A percentile compares a stretch with the other conserved stretches of the same genome.
phyloP scores from a whole-genome alignment of 2,329 filamentous ascomycete genomes.

The Fusarium fracticaudum region DNA sequence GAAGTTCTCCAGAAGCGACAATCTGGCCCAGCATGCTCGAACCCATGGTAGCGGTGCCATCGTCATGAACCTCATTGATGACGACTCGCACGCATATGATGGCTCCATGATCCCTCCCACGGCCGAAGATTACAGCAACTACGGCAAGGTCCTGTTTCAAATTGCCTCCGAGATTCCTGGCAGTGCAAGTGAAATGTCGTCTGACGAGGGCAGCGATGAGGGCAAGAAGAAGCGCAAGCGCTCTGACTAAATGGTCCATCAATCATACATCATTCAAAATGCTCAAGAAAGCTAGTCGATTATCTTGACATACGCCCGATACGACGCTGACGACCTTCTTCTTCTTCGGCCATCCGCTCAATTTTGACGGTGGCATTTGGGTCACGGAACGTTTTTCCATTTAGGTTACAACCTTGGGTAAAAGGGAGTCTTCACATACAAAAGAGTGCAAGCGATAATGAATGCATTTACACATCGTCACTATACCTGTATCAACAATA shows the following conservation, averaged over 20 bases:
- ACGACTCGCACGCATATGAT: constrained; percentile 61
- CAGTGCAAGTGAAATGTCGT: constrained; percentile 67
- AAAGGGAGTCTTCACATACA: constrained; percentile 48
- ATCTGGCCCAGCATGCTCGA: constrained; percentile 93
- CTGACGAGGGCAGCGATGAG: constrained; percentile 61
- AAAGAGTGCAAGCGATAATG: constrained; percentile 52
- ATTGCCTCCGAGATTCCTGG: constrained; percentile 78
- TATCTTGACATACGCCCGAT: constrained; percentile 45
- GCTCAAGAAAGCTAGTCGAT: constrained; percentile 35
- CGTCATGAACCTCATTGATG: constrained; percentile 87
- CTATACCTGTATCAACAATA: constrained; percentile 58
- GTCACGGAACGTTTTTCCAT: constrained; percentile 40
- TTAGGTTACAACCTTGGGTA: constrained; percentile 46
- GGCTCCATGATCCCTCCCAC: constrained; percentile 55
- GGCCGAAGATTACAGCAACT: constrained; percentile 71
- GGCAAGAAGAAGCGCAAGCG: constrained; percentile 78
- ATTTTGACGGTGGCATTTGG: constrained; percentile 43
- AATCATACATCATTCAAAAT: constrained; percentile 24
- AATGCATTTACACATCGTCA: constrained; percentile 52
- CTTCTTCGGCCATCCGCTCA: constrained; percentile 40
- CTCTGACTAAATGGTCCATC: constrained; percentile 60
- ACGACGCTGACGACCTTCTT: constrained; percentile 48
- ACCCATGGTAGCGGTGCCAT: constrained; percentile 92
- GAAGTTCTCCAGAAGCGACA: constrained; percentile 98
- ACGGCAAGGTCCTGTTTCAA: constrained; percentile 84